These are phyloP conservation scores for Pelargonium nanum DNA, from an alignment of 345 rosid genomes.

Conservation along the genomic window DNA sequence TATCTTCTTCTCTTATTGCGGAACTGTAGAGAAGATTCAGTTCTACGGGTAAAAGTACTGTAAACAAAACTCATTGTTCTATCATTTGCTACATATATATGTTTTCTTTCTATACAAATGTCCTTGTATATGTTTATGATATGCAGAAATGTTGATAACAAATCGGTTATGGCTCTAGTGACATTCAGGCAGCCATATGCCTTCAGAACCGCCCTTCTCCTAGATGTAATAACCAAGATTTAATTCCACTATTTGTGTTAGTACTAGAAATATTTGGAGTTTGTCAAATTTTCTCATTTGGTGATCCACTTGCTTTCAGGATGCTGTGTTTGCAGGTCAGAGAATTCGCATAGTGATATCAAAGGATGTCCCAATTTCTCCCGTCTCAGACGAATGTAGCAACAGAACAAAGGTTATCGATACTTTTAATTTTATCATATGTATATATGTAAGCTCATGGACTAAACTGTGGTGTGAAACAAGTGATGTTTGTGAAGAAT, in stretches of 20 bases:
- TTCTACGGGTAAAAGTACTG: slow-evolving; percentile 13
- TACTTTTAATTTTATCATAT: not conserved
- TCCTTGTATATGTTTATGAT: not conserved
- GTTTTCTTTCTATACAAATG: not conserved
- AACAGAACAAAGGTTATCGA: not conserved
- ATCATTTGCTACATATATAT: not conserved
- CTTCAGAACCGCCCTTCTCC: slow-evolving; percentile 28
- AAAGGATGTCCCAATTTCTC: not conserved
- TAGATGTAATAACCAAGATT: not conserved
- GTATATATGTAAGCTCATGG: not conserved
- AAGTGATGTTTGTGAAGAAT: not conserved
- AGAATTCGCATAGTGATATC: slow-evolving; percentile 12
- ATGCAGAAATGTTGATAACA: slow-evolving; percentile 14
- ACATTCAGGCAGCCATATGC: slow-evolving; percentile 28
- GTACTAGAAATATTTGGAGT: not conserved
- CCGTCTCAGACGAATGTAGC: not conserved
- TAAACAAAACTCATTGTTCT: not conserved
- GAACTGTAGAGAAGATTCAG: slow-evolving; percentile 25
- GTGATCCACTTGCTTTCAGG: not conserved
- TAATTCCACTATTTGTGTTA: not conserved
- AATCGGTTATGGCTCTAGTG: slow-evolving; percentile 19
- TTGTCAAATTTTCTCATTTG: not conserved
- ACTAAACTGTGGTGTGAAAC: not conserved
- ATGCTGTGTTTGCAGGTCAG: not conserved
- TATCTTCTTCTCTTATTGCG: slow-evolving; percentile 34